Evolutionary conservation across 768 basidiomycete species (phyloP).

Genomic region (Nidula microcarpa): DNA sequence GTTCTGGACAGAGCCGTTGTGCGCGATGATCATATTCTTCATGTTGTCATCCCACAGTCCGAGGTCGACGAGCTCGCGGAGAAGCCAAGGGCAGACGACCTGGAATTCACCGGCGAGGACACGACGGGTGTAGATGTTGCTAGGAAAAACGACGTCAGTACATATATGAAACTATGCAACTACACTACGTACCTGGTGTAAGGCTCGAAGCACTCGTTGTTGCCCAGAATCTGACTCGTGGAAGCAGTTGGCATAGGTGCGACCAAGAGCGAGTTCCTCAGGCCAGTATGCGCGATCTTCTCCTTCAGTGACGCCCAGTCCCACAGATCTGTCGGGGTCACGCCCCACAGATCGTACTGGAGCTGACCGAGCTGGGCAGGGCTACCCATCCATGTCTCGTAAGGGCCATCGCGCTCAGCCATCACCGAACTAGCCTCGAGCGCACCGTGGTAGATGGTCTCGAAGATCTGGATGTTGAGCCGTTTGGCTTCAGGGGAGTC

Average conservation of each 20-base stretch:
- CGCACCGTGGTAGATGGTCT: slow-evolving; percentile 97
- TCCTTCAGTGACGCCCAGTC: slow-evolving; percentile 89
- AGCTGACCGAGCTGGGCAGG: slow-evolving; percentile 87
- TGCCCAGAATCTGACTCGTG: slow-evolving; percentile 96
- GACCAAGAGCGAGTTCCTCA: slow-evolving; percentile 86
- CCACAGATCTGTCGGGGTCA: slow-evolving; percentile 87
- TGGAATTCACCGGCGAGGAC: slow-evolving; percentile 99
- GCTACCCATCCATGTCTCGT: slow-evolving; percentile 87
- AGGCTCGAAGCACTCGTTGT: slow-evolving; percentile 99
- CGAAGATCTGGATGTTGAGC: slow-evolving; percentile 95
- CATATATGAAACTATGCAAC: too few relatives aligned
- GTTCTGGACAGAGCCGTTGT: slow-evolving; percentile 86
- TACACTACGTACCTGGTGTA: slow-evolving; percentile 57
- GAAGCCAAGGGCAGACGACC: slow-evolving; percentile 97
- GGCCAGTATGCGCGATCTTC: slow-evolving; percentile 75
- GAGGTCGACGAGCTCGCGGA: slow-evolving; percentile 95
- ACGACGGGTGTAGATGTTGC: slow-evolving; percentile 98
- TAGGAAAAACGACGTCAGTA: too few relatives aligned
- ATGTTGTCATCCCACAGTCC: slow-evolving; percentile 97
- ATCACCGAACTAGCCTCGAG: slow-evolving; percentile 90
- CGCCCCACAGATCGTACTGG: slow-evolving; percentile 95
- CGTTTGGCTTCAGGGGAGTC: slow-evolving; percentile 83
- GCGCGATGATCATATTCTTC: slow-evolving; percentile 99
- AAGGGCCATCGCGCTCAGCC: slow-evolving; percentile 74
- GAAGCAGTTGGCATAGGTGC: slow-evolving; percentile 99